Evolutionary conservation across 805 yeast species (phyloP).

Genomic region (Myxozyma sirexii): DNA sequence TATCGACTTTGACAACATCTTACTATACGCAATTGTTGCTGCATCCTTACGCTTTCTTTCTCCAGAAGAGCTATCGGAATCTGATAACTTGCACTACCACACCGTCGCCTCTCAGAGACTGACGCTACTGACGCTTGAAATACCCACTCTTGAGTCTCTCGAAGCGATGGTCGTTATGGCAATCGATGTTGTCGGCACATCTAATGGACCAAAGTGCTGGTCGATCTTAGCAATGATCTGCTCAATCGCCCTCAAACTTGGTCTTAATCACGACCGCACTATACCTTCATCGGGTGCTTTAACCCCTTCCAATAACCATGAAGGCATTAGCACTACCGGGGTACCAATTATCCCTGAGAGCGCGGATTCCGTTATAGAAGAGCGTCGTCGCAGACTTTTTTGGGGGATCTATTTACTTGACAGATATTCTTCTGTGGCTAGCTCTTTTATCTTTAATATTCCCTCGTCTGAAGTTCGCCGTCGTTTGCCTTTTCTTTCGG

Average conservation of each 20-base stretch:
- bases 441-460: constrained; percentile 37
- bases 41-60: constrained; percentile 35
- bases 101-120: constrained; percentile 34
- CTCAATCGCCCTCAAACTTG: constrained; percentile 34
- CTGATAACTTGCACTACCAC: constrained; percentile 24
- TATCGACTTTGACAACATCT: constrained; percentile 10
- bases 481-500: constrained; percentile 25
- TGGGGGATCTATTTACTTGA: constrained; percentile 38
- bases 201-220: constrained; percentile 41
- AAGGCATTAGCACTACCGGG: constrained; percentile 12
- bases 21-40: constrained; percentile 34
- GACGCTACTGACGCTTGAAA: constrained; percentile 33
- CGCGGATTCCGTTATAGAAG: constrained; percentile 19
- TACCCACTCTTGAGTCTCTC: constrained; percentile 34
- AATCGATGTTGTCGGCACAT: constrained; percentile 36
- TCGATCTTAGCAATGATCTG: constrained; percentile 37
- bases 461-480: constrained; percentile 35
- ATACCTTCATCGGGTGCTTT: not conserved
- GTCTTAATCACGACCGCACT: constrained; percentile 23
- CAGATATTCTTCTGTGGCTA: constrained; percentile 35
- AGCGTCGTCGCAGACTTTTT: constrained; percentile 36
- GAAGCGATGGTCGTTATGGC: constrained; percentile 38
- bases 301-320: constrained; percentile 1
- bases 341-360: constrained; percentile 26
- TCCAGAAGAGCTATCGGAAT: constrained; percentile 8